Conservation (phyloP, 805 yeast species). For the Candida vaughaniae region DNA sequence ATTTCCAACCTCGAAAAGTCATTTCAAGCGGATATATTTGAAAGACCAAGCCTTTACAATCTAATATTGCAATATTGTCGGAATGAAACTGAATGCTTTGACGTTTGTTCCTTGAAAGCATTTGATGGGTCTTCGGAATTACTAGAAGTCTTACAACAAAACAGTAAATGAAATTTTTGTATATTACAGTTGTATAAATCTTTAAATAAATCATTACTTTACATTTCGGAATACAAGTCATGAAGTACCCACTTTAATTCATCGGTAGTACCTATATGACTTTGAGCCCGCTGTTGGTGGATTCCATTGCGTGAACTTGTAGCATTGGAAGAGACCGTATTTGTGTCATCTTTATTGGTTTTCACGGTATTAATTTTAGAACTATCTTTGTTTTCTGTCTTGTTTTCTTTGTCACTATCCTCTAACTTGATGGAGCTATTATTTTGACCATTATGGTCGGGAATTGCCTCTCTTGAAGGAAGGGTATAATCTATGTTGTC, state of each 20-base stretch:
- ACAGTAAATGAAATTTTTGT: slow-evolving; percentile 4
- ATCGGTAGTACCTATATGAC: slow-evolving; percentile 57
- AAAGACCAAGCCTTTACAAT: background rate
- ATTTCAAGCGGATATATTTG: background rate
- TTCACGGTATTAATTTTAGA: background rate
- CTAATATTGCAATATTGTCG: background rate
- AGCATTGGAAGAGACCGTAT: slow-evolving; percentile 9
- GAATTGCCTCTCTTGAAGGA: slow-evolving; percentile 24
- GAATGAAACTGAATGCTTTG: slow-evolving; percentile 2
- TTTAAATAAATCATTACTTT: slow-evolving; percentile 7
- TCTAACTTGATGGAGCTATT: slow-evolving; percentile 4
- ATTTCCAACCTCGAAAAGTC: background rate
- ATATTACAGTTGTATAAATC: slow-evolving; percentile 9
- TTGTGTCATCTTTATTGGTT: slow-evolving; percentile 7
- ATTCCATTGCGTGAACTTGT: too few relatives aligned
- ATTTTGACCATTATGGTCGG: background rate
- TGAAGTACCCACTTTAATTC: slow-evolving; percentile 72
- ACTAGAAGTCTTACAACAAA: slow-evolving; percentile 2
- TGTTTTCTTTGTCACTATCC: background rate
- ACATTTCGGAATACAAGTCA: slow-evolving; percentile 52
- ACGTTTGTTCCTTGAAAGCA: slow-evolving; percentile 1
- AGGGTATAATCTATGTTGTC: slow-evolving; percentile 33
- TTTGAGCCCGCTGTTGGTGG: slow-evolving; percentile 13
- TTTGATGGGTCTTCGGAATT: slow-evolving; percentile 3
- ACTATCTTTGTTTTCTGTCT: slow-evolving; percentile 7